Evolutionary conservation across 139 green algal species (phyloP), one percentile per base, ranked within the genome.

Genomic region (Micractinium conductrix): DNA sequence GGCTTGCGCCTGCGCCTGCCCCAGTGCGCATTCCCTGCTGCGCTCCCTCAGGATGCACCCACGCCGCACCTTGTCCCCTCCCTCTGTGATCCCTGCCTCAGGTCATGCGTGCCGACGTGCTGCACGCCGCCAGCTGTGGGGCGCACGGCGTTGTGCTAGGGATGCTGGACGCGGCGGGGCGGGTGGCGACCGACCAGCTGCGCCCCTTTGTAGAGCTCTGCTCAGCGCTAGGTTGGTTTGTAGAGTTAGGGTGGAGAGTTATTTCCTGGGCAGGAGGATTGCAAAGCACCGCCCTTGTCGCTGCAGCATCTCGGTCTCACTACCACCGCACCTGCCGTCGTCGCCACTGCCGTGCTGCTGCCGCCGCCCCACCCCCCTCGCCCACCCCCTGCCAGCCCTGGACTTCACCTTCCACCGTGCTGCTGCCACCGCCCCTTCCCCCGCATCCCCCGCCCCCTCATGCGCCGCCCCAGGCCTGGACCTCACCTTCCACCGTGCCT

Each of bases 401-500:
- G 14, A 10, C 48, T 58, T 10, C 37, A 65, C 53, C 74, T 24
- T 35, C 40, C 74, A n/a, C 40, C 60, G 35, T 30, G 26, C 60
- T 69, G 60, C 30, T 30, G 26, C 37, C 30, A 10, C 48, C 48
- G 14, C 12, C 48, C 12, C 48, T 14, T 58, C 48, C 48, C 12
- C 48, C 48, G 48, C 48, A 24, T 16, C 16, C 48, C 48, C 48
- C 10, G 16, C 12, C 16, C 16, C 48, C 48, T 16, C 10, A 16
- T 58, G 16, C 12, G 48, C 12, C 48, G 12, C 48, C 10, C 62
- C 63, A 88, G 86, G 63, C 12, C 55, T 89, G 38, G 86, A 87
- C n/a, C 74, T 89, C 37, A 89, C 86, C 6, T 89, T 85, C 65
- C 86, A 89, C 63, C 74, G 86, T 5, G 86, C 86, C 12, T 89